Percentiles rank a stretch among this genome's conserved stretches.
Evolutionary conservation across 2,329 filamentous ascomycete species (phyloP).

Genomic region (Alternaria sp.): DNA sequence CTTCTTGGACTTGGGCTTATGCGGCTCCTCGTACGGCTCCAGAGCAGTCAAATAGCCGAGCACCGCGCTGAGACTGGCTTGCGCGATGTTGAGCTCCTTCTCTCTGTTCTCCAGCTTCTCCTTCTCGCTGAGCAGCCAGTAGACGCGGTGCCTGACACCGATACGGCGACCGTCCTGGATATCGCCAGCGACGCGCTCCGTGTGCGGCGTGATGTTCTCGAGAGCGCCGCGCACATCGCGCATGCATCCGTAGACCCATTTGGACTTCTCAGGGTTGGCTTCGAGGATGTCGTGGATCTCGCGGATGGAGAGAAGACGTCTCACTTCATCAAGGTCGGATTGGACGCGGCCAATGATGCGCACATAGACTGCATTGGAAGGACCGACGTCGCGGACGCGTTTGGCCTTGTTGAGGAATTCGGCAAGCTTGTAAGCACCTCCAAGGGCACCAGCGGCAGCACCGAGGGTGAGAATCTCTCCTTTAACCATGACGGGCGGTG

Average conservation of each 20-base stretch:
- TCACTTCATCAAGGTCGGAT: constrained; percentile 49
- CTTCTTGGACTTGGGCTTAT: constrained; percentile 33
- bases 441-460: constrained; percentile 44
- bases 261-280: constrained; percentile 47
- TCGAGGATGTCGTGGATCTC: constrained; percentile 51
- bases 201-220: constrained; percentile 49
- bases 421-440: constrained; percentile 50
- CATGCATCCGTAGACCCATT: constrained; percentile 50
- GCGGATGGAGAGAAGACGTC: constrained; percentile 48
- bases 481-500: constrained; percentile 41
- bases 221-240: constrained; percentile 48
- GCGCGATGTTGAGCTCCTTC: constrained; percentile 46
- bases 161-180: constrained; percentile 46
- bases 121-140: constrained; percentile 52
- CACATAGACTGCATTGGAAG: constrained; percentile 50
- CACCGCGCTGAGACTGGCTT: constrained; percentile 47
- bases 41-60: constrained; percentile 46
- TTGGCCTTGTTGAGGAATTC: constrained; percentile 50
- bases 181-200: constrained; percentile 47
- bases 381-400: constrained; percentile 48
- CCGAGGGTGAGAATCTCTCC: constrained; percentile 45
- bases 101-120: constrained; percentile 50
- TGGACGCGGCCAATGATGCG: constrained; percentile 50
- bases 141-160: constrained; percentile 47
- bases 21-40: constrained; percentile 40